A percentile compares a stretch with the other conserved stretches of the same genome.
Evolutionary conservation across 805 yeast species (phyloP).

Genomic region (Myxozyma vanderwaltii): DNA sequence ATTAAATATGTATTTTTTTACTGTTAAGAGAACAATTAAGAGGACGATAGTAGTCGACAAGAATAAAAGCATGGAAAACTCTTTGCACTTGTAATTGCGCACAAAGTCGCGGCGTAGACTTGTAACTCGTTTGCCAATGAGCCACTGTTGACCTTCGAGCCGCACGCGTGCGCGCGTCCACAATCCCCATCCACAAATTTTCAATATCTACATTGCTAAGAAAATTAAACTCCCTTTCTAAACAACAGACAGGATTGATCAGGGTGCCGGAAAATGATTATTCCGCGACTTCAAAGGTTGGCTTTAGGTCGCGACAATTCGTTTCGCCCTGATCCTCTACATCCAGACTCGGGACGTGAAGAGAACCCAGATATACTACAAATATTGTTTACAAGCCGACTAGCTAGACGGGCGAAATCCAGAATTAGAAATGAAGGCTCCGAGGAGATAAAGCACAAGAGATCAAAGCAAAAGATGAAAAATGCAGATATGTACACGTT

Average conservation of each 20-base stretch:
- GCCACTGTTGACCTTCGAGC: no score
- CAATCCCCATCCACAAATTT: no score
- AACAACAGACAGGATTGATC: not conserved
- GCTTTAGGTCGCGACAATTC: slow-evolving; percentile 4
- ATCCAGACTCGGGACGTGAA: not conserved
- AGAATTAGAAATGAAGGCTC: not conserved
- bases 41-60: no score
- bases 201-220: no score
- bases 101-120: no score
- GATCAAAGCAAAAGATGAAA: not conserved
- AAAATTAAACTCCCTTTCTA: not conserved
- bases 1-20: no score
- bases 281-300: slow-evolving; percentile 3
- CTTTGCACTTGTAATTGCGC: no score
- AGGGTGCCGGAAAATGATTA: not conserved
- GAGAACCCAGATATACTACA: not conserved
- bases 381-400: not conserved
- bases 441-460: not conserved
- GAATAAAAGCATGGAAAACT: no score
- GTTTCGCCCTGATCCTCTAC: not conserved
- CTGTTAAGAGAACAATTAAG: no score
- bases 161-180: no score
- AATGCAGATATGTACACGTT: not conserved
- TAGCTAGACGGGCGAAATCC: not conserved
- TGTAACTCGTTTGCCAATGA: no score